phyloP scores from a whole-genome alignment of 1,139 yeast genomes.

The Taiozyma sp. region DNA sequence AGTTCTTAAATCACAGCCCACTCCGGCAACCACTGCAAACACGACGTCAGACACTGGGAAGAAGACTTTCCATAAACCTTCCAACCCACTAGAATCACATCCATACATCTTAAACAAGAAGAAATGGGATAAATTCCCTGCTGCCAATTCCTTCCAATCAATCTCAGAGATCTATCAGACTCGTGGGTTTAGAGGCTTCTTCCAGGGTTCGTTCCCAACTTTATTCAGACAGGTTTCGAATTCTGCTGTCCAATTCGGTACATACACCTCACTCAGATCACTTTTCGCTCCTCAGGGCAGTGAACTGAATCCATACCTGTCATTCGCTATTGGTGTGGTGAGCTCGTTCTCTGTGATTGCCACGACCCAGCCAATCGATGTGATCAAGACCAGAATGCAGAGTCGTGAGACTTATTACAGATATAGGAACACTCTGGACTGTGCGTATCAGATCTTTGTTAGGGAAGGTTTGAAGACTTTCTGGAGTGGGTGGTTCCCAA shows the following conservation, averaged over 20 bases:
- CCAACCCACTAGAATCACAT: constrained; percentile 12
- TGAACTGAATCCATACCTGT: constrained; percentile 36
- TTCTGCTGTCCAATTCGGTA: constrained; percentile 79
- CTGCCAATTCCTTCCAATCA: constrained; percentile 48
- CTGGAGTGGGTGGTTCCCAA: constrained; percentile 79
- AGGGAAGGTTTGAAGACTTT: constrained; percentile 62
- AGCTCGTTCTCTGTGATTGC: constrained; percentile 67
- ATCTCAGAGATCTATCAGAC: constrained; percentile 62
- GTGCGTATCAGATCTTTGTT: constrained; percentile 67
- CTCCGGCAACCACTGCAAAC: neutral
- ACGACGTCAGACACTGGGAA: constrained; percentile 1
- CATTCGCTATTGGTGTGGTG: constrained; percentile 52
- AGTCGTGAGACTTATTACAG: constrained; percentile 55
- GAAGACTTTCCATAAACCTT: constrained; percentile 21
- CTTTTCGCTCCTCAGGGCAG: constrained; percentile 47
- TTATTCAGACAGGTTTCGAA: constrained; percentile 73
- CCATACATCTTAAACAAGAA: constrained; percentile 25
- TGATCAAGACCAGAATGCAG: constrained; percentile 85
- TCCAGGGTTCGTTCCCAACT: constrained; percentile 81
- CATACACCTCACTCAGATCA: constrained; percentile 76
- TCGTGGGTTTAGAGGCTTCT: constrained; percentile 76
- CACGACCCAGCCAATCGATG: constrained; percentile 88
- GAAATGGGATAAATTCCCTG: constrained; percentile 48
- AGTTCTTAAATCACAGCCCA: neutral
- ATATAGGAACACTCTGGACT: constrained; percentile 65